phyloP scores from a whole-genome alignment of 352 stramenopile species.

The Thalassiosira hispida region DNA sequence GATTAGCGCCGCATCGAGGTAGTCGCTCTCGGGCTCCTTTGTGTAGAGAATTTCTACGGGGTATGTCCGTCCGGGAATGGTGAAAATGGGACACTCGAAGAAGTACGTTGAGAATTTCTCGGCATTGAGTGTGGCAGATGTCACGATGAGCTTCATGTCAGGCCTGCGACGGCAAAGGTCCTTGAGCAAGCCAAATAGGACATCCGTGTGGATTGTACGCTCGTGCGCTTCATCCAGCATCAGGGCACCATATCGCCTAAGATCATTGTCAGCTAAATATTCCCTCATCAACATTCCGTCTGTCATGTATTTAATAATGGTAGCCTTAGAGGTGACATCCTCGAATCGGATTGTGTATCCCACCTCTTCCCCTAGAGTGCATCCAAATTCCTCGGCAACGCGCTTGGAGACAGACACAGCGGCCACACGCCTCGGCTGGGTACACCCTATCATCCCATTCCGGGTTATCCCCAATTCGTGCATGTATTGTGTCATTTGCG shows the following conservation, averaged over 20 bases:
- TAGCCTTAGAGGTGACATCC: constrained; percentile 93
- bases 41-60: constrained; percentile 98
- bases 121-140: constrained; percentile 94
- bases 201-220: constrained; percentile 87
- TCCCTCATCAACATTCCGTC: constrained; percentile 99
- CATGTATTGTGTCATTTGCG: constrained; percentile 99
- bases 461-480: constrained; percentile 96
- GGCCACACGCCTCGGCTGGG: constrained; percentile 94
- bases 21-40: constrained; percentile 98
- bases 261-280: constrained; percentile 91
- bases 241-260: constrained; percentile 91
- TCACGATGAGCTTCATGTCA: constrained; percentile 93
- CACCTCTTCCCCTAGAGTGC: constrained; percentile 91
- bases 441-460: constrained; percentile 93
- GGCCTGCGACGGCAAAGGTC: constrained; percentile 83
- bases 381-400: constrained; percentile 96
- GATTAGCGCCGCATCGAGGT: constrained; percentile 96
- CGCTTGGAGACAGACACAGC: constrained; percentile 94
- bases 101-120: constrained; percentile 99
- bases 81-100: constrained; percentile 97
- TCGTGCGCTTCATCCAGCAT: constrained; percentile 89
- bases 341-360: constrained; percentile 91
- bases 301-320: constrained; percentile 99
- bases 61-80: constrained; percentile 97
- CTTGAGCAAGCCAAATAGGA: constrained; percentile 87